These are phyloP conservation scores for Phyllosticta citrichinensis DNA, from an alignment of 2,329 filamentous ascomycete species.

Conservation along the genomic window DNA sequence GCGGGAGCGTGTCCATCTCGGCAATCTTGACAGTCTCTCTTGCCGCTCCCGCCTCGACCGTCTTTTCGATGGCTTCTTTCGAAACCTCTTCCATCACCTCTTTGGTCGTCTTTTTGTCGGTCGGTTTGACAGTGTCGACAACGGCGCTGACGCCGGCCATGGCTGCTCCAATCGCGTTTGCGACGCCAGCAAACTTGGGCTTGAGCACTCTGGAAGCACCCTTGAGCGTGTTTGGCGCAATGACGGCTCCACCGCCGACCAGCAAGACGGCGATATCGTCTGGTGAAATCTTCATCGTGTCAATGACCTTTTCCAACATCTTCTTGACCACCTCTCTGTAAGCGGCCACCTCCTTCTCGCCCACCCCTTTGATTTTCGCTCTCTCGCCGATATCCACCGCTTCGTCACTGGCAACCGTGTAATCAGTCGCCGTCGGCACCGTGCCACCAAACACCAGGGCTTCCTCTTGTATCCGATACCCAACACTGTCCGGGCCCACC, in stretches of 20 bases:
- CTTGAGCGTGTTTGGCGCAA: conserved; percentile 39
- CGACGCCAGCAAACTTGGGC: conserved; percentile 45
- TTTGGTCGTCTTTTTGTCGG: background rate
- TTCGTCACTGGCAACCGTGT: conserved; percentile 30
- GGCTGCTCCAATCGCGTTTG: conserved; percentile 52
- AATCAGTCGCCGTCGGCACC: conserved; percentile 44
- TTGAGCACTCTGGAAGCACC: conserved; percentile 43
- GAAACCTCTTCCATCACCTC: conserved; percentile 31
- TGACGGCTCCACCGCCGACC: conserved; percentile 48
- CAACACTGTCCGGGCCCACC: conserved; percentile 50
- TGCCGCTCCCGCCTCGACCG: conserved; percentile 24
- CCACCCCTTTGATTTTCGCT: background rate
- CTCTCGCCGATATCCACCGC: conserved; percentile 18
- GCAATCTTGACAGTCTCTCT: conserved; percentile 33
- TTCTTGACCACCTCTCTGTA: conserved; percentile 29
- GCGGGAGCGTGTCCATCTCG: conserved; percentile 34
- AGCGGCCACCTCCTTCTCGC: conserved; percentile 16
- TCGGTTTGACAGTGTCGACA: conserved; percentile 36
- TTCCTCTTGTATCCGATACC: conserved; percentile 39
- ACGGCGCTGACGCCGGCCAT: conserved; percentile 46
- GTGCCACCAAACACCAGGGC: conserved; percentile 45
- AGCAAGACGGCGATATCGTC: conserved; percentile 43
- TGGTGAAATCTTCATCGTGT: conserved; percentile 47
- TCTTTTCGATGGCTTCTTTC: conserved; percentile 28
- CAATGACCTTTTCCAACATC: conserved; percentile 43